Conservation (phyloP, 805 yeast genomes). For the Sugiyamaella mastotermitis region DNA sequence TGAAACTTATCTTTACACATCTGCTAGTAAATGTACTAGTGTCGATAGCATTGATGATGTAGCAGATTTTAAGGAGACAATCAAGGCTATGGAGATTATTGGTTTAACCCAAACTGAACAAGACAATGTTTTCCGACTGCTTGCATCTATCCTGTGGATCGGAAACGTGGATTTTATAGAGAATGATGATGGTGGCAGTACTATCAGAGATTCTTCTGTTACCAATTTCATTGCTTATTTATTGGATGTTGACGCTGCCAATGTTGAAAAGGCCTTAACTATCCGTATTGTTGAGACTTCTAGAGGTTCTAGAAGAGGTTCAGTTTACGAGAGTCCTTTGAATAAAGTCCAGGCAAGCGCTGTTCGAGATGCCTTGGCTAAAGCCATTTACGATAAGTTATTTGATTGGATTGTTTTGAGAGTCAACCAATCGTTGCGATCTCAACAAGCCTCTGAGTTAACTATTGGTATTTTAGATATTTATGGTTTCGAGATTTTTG, state of each 20-base stretch:
- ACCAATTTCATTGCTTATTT: constrained; percentile 91
- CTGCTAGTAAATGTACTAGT: constrained; percentile 75
- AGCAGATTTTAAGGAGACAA: constrained; percentile 71
- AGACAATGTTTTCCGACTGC: constrained; percentile 79
- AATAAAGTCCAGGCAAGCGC: constrained; percentile 86
- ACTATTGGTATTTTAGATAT: constrained; percentile 87
- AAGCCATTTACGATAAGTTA: constrained; percentile 84
- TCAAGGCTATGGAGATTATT: constrained; percentile 80
- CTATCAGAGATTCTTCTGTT: constrained; percentile 79
- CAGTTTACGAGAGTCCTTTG: constrained; percentile 89
- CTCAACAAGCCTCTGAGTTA: constrained; percentile 52
- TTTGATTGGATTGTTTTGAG: constrained; percentile 96
- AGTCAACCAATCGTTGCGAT: constrained; percentile 71
- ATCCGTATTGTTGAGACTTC: constrained; percentile 85
- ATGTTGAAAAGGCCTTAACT: constrained; percentile 59
- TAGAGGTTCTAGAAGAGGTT: constrained; percentile 86
- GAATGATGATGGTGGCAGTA: constrained; percentile 80
- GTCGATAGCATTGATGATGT: constrained; percentile 85
- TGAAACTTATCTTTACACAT: constrained; percentile 85
- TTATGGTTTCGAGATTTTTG: constrained; percentile 94
- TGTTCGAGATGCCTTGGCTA: constrained; percentile 90
- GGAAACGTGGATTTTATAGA: constrained; percentile 87
- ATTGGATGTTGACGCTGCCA: constrained; percentile 67
- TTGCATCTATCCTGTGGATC: constrained; percentile 86
- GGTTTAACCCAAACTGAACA: constrained; percentile 81